Percentiles rank a stretch among this genome's conserved stretches.
phyloP scores from a whole-genome alignment of 164 flowering plant genomes.

The Euptelea pleiosperma region DNA sequence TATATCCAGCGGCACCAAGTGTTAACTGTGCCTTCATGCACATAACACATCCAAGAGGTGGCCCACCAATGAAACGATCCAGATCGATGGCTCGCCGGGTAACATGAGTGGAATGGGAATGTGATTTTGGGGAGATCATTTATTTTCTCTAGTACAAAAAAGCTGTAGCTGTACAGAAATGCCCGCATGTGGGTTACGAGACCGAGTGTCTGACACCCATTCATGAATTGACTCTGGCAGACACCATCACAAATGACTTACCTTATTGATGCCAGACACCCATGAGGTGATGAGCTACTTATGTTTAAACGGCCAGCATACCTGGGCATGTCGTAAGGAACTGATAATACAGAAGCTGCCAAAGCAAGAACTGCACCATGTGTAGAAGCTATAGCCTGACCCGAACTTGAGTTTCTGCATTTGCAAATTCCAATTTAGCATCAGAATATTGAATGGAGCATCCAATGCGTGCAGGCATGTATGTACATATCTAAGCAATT shows the following conservation, averaged over 20 bases:
- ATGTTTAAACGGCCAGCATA: constrained; percentile 17
- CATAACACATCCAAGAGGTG: no score
- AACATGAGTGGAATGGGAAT: no score
- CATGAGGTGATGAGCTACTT: not conserved
- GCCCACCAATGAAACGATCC: no score
- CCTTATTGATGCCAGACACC: not conserved
- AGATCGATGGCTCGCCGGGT: no score
- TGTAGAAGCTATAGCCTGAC: constrained; percentile 48
- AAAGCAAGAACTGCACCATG: constrained; percentile 95
- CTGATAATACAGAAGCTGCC: constrained; percentile 88
- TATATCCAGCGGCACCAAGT: no score
- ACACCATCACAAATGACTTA: not conserved
- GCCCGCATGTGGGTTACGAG: not conserved
- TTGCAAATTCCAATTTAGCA: constrained; percentile 3
- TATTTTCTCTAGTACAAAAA: no score
- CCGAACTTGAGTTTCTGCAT: constrained; percentile 45
- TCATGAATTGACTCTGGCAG: no score
- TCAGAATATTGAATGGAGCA: not conserved
- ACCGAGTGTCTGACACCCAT: no score
- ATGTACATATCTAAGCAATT: not conserved
- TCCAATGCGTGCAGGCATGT: not conserved
- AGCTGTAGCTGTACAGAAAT: not conserved
- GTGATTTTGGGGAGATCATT: no score
- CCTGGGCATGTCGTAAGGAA: constrained; percentile 99
- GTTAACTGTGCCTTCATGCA: no score